Percentiles rank a stretch among this genome's conserved stretches.
Conservation (phyloP, 495 filamentous ascomycete genomes). For the Chaetomium tenue region DNA sequence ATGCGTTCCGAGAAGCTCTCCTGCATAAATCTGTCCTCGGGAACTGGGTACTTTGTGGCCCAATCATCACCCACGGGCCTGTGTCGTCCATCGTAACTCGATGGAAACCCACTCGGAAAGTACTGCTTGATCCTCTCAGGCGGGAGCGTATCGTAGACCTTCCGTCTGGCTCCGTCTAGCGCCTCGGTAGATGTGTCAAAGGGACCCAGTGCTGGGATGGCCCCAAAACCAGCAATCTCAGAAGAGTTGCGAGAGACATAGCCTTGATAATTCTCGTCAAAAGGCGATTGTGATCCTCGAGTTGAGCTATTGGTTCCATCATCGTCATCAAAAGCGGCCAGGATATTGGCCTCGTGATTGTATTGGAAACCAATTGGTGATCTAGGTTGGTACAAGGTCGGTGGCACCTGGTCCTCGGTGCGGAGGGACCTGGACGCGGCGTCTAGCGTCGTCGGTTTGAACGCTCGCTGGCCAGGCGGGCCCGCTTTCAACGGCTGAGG, state of each 20-base stretch:
- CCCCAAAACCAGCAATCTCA: background rate
- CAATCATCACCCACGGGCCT: slow-evolving; percentile 13
- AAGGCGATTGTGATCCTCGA: background rate
- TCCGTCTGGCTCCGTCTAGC: background rate
- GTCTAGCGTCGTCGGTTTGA: slow-evolving; percentile 36
- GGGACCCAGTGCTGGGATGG: background rate
- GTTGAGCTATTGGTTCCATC: background rate
- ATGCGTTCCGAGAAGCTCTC: slow-evolving; percentile 16
- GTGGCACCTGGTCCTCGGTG: background rate
- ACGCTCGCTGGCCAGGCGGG: slow-evolving; percentile 47
- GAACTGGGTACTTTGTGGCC: slow-evolving; percentile 16
- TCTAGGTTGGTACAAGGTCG: background rate
- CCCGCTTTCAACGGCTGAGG: slow-evolving; percentile 49
- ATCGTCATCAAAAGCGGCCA: background rate
- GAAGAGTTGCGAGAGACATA: background rate
- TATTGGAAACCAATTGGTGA: slow-evolving; percentile 1
- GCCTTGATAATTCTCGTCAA: slow-evolving; percentile 2
- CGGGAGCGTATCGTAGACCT: slow-evolving; percentile 30
- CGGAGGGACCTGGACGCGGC: slow-evolving; percentile 16
- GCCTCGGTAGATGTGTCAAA: background rate
- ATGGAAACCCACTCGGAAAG: slow-evolving; percentile 24
- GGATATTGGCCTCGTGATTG: background rate
- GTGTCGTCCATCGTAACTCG: slow-evolving; percentile 21
- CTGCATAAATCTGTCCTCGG: slow-evolving; percentile 4
- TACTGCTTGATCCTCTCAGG: slow-evolving; percentile 23